Conservation (phyloP, 208 protist genomes). For the Leishmania mexicana region DNA sequence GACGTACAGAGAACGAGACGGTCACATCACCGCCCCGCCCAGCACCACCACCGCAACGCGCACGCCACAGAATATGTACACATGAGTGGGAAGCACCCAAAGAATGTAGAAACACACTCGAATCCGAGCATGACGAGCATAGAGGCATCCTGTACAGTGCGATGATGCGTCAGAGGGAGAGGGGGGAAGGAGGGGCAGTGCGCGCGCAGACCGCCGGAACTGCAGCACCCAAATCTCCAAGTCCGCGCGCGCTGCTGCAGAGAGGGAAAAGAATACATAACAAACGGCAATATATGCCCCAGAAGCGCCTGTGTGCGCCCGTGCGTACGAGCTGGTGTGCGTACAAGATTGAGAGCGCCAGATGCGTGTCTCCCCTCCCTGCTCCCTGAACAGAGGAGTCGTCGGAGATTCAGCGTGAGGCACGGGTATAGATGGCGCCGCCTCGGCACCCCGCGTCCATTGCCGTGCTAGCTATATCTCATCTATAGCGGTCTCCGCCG, state of each 20-base stretch:
- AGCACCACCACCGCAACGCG: background rate
- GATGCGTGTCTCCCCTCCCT: no score
- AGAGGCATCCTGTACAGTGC: background rate
- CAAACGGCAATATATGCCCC: background rate
- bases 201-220: background rate
- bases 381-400: no score
- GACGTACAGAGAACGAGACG: background rate
- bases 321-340: background rate
- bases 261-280: background rate
- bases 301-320: background rate
- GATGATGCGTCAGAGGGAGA: background rate
- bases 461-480: background rate
- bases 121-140: background rate
- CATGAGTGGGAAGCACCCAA: background rate
- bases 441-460: background rate
- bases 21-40: background rate
- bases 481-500: conserved; percentile 4
- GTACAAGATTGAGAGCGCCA: no score
- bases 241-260: no score
- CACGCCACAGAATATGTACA: background rate
- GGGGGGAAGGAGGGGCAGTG: background rate
- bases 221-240: no score
- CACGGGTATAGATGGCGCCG: background rate
- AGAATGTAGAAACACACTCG: background rate
- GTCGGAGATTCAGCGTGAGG: background rate